phyloP scores from a whole-genome alignment of 78 protist species.

The Dictyostelium capitatum region DNA sequence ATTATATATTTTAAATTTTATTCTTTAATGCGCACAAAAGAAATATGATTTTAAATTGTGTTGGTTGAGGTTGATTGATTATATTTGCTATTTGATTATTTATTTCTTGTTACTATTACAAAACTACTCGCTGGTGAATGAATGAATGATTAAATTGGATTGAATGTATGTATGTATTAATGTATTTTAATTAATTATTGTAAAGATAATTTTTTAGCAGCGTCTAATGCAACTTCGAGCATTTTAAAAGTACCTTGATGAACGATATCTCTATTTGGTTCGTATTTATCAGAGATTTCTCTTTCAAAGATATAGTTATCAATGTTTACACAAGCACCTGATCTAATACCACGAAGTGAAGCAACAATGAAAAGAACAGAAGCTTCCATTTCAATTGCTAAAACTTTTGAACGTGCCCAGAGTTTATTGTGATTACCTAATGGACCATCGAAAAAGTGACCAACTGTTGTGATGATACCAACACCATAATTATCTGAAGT shows the following conservation, averaged over 20 bases:
- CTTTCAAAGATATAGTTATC: conserved; percentile 83
- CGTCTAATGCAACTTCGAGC: conserved; percentile 74
- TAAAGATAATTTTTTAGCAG: conserved; percentile 25
- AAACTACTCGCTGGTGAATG: too few species aligned
- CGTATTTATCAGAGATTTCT: conserved; percentile 80
- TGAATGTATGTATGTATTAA: too few species aligned
- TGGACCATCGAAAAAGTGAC: conserved; percentile 84
- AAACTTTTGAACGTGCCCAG: conserved; percentile 75
- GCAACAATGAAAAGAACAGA: conserved; percentile 64
- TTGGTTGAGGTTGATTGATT: too few species aligned
- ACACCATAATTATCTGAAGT: conserved; percentile 30
- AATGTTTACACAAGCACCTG: conserved; percentile 80
- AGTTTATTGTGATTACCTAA: conserved; percentile 80
- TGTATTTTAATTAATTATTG: not conserved
- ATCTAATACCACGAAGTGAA: conserved; percentile 63
- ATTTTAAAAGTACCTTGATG: conserved; percentile 78
- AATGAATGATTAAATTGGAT: too few species aligned
- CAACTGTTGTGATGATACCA: conserved; percentile 80
- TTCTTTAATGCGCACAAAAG: too few species aligned
- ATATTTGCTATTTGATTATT: too few species aligned
- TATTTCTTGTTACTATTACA: too few species aligned
- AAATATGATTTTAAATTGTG: too few species aligned
- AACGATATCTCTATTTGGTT: conserved; percentile 77
- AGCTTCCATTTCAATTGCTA: conserved; percentile 84
- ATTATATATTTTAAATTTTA: too few species aligned